Percentiles rank a stretch among this genome's conserved stretches.
Evolutionary conservation across 192 early-diverging fungal genomes (phyloP).

Genomic region (Podochytrium sp.): DNA sequence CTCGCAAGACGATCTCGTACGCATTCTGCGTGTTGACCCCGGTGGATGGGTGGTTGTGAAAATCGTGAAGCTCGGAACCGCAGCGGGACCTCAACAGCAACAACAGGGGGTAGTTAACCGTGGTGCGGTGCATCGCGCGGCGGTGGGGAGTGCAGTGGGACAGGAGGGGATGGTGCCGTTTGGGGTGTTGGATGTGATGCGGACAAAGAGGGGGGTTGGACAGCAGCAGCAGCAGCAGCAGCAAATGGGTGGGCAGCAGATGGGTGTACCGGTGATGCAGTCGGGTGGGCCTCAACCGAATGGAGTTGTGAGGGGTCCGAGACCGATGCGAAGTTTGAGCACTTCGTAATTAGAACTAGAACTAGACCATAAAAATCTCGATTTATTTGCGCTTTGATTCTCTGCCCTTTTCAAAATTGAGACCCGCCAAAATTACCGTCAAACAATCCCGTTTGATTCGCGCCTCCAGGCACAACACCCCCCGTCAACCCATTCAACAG

Average conservation of each 20-base stretch:
- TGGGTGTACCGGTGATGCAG: not conserved
- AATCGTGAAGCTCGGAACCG: not conserved
- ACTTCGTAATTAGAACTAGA: not conserved
- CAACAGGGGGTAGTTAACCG: not conserved
- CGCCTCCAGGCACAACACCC: not conserved
- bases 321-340: not conserved
- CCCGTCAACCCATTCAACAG: constrained; percentile 11
- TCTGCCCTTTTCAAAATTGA: too few species aligned
- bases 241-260: not conserved
- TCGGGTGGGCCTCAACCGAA: not conserved
- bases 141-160: not conserved
- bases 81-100: not conserved
- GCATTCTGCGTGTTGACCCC: constrained; percentile 26
- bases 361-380: too few species aligned
- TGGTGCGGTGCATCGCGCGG: not conserved
- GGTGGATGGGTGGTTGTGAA: constrained; percentile 28
- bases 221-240: not conserved
- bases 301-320: not conserved
- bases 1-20: constrained; percentile 22
- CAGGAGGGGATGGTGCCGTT: constrained; percentile 20
- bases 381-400: too few species aligned
- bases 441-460: too few species aligned
- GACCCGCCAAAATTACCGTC: too few species aligned
- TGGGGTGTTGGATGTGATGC: constrained; percentile 17
- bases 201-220: not conserved